Conservation (phyloP, 164 flowering plant species). For the Buxus sempervirens region DNA sequence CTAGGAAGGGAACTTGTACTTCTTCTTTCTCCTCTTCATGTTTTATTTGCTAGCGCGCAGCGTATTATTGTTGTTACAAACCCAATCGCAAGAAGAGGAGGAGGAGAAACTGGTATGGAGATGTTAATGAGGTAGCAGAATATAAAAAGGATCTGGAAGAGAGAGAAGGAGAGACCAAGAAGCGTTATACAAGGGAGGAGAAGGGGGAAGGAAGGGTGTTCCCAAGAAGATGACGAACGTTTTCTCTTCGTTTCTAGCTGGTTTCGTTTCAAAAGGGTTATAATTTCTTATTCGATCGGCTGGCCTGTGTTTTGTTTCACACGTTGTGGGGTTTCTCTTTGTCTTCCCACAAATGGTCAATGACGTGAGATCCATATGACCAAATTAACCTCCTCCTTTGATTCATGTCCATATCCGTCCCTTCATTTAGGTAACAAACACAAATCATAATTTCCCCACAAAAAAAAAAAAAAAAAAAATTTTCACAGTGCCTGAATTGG, state of each 20-base stretch:
- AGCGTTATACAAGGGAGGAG: conserved; percentile 13
- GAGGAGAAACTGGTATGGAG: too few relatives aligned
- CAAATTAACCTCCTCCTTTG: not conserved
- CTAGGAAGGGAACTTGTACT: not conserved
- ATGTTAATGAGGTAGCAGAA: not conserved
- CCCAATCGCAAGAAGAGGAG: not conserved
- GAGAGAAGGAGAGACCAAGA: conserved; percentile 7
- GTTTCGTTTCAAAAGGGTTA: not conserved
- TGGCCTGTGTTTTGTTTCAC: conserved; percentile 9
- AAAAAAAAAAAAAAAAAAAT: too few relatives aligned
- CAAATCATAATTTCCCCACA: too few relatives aligned
- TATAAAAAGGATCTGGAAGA: not conserved
- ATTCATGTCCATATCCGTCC: not conserved
- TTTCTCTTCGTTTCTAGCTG: not conserved
- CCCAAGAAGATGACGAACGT: conserved; percentile 12
- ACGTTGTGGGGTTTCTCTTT: conserved; percentile 7
- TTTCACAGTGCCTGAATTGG: too few relatives aligned
- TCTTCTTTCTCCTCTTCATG: conserved; percentile 3
- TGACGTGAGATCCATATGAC: not conserved
- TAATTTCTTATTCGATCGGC: not conserved
- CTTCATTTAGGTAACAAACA: not conserved
- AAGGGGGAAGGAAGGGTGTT: conserved; percentile 5
- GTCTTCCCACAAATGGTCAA: conserved; percentile 2
- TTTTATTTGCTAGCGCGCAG: too few relatives aligned
- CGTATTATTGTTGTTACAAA: too few relatives aligned